Evolutionary conservation across 2,329 filamentous ascomycete species (phyloP).

Genomic region (Ophidiomyces ophidiicola): DNA sequence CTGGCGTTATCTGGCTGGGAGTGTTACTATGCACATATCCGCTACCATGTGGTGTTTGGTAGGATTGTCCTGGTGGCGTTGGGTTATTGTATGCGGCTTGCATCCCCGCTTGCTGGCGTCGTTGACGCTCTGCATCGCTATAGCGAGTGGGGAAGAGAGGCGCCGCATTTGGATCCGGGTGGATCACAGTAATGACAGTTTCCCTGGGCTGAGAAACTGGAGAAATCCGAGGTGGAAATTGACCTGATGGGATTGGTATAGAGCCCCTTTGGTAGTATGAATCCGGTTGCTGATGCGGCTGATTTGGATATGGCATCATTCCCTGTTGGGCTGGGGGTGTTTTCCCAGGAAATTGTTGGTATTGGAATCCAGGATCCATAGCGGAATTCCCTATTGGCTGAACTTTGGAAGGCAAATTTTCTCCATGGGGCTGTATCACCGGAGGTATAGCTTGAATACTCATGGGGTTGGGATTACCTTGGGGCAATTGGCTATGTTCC

Average conservation of each 20-base stretch:
- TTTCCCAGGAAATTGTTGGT: conserved; percentile 7
- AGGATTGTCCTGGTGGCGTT: conserved; percentile 11
- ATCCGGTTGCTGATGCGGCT: conserved; percentile 4
- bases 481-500: conserved; percentile 4
- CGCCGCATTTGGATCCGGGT: conserved; percentile 13
- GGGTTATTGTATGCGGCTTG: conserved; percentile 7
- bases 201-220: conserved; percentile 7
- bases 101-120: conserved; percentile 3
- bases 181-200: conserved; percentile 14
- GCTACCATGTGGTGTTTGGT: conserved; percentile 7
- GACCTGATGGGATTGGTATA: conserved; percentile 7
- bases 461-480: background rate
- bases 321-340: conserved; percentile 9
- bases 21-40: conserved; percentile 7
- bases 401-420: conserved; percentile 3
- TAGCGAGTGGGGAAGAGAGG: conserved; percentile 14
- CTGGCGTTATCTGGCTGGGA: conserved; percentile 8
- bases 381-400: conserved; percentile 6
- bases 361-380: conserved; percentile 9
- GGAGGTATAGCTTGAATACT: background rate
- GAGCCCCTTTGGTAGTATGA: conserved; percentile 8
- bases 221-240: conserved; percentile 8
- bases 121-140: conserved; percentile 13
- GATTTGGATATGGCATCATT: conserved; percentile 8
- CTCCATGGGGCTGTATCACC: background rate